Conservation (phyloP, 148 eudicot species). For the Chenopodium album region DNA sequence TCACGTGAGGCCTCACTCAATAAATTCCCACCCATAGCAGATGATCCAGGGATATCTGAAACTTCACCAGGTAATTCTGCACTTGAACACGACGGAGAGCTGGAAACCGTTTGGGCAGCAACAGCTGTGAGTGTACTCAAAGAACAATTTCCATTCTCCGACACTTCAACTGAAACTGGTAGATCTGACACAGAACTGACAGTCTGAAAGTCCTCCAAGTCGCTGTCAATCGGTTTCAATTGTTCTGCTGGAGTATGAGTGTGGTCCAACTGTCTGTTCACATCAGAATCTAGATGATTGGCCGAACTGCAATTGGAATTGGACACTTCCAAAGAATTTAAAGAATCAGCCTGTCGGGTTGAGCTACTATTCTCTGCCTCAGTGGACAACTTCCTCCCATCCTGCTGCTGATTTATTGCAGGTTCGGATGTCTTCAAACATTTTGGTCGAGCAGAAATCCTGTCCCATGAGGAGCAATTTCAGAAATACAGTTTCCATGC, state of each 20-base stretch:
- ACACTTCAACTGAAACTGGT: slow-evolving; percentile 23
- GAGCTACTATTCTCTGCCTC: slow-evolving; percentile 9
- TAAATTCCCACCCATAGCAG: neutral
- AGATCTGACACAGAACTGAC: neutral
- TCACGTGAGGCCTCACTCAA: neutral
- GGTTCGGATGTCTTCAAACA: slow-evolving; percentile 30
- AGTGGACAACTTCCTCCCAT: slow-evolving; percentile 13
- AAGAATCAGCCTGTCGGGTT: slow-evolving; percentile 11
- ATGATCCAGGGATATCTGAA: neutral
- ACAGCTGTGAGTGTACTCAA: neutral
- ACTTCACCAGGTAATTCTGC: slow-evolving; percentile 4
- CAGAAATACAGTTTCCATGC: slow-evolving; percentile 2
- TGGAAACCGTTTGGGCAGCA: neutral
- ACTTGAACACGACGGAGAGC: slow-evolving; percentile 2
- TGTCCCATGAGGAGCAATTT: slow-evolving; percentile 12
- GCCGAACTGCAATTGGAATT: neutral
- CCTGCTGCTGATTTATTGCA: slow-evolving; percentile 7
- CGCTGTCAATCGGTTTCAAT: neutral
- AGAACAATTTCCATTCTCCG: neutral
- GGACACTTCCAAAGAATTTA: slow-evolving; percentile 14
- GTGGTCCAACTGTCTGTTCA: neutral
- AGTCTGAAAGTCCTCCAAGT: slow-evolving; percentile 1
- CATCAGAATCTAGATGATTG: neutral
- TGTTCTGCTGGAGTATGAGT: neutral
- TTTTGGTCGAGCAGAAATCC: slow-evolving; percentile 35